Conservation (phyloP, 306 rosid genomes). For the Oemleria cerasiformis region DNA sequence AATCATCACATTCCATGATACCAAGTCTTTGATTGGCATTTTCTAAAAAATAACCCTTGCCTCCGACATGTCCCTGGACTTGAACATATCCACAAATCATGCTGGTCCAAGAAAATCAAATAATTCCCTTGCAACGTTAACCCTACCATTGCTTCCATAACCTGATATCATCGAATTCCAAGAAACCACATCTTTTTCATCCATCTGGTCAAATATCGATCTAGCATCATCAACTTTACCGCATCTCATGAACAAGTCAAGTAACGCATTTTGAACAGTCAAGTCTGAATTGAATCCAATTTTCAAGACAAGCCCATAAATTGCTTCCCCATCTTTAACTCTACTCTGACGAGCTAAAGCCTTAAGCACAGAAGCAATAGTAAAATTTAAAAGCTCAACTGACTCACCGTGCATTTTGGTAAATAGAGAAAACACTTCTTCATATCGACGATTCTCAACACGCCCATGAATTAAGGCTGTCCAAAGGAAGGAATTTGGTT, state of each 20-base stretch:
- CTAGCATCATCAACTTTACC: background rate
- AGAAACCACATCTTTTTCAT: conserved; percentile 12
- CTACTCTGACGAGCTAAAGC: conserved; percentile 16
- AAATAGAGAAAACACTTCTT: background rate
- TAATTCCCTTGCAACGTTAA: conserved; percentile 2
- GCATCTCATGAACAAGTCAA: conserved; percentile 10
- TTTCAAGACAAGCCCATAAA: conserved; percentile 18
- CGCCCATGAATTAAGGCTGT: conserved; percentile 15
- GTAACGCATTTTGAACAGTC: conserved; percentile 10
- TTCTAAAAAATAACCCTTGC: conserved; percentile 11
- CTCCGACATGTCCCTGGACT: conserved; percentile 9
- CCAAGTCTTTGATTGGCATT: conserved; percentile 13
- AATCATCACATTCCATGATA: conserved; percentile 12
- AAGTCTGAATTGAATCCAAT: conserved; percentile 7
- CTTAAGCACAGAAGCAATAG: conserved; percentile 1
- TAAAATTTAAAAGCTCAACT: conserved; percentile 2
- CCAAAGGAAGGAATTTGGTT: conserved; percentile 18
- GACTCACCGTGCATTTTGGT: background rate
- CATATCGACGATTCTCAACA: conserved; percentile 3
- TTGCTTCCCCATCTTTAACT: conserved; percentile 19
- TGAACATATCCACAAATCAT: conserved; percentile 13
- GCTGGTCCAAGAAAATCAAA: conserved; percentile 16
- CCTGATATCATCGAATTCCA: conserved; percentile 16
- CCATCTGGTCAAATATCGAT: conserved; percentile 13
- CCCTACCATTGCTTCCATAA: conserved; percentile 6